These are phyloP conservation scores for Phytophthora tubulina DNA, from an alignment of 352 stramenopile species.

Conservation along the genomic window DNA sequence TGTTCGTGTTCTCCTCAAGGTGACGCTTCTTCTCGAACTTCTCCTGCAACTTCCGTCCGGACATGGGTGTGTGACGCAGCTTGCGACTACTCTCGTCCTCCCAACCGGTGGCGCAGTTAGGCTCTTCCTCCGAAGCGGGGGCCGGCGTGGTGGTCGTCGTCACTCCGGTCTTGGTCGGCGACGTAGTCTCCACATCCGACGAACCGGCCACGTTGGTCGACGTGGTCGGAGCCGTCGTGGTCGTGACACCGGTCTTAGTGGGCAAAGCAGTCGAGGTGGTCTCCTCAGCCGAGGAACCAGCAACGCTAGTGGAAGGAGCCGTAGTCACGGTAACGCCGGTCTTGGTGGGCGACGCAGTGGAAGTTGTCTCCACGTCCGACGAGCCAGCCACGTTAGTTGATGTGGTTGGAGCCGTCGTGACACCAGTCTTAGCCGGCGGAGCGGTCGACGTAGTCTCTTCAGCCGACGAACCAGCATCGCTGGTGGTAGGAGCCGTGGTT, in stretches of 20 bases:
- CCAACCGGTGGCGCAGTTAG: constrained; percentile 37
- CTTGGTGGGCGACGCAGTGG: neutral
- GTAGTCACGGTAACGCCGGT: neutral
- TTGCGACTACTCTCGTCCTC: constrained; percentile 36
- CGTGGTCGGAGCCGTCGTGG: neutral
- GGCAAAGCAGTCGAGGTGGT: neutral
- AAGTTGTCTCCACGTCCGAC: neutral
- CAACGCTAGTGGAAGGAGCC: neutral
- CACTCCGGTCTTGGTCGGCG: constrained; percentile 11
- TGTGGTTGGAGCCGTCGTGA: neutral
- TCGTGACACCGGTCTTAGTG: constrained; percentile 9
- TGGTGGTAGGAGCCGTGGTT: neutral
- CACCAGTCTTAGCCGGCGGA: neutral
- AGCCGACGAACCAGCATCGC: neutral
- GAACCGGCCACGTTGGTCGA: constrained; percentile 11
- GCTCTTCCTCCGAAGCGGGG: constrained; percentile 21
- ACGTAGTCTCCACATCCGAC: neutral
- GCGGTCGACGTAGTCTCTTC: constrained; percentile 6
- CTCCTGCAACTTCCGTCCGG: constrained; percentile 22
- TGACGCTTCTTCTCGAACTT: constrained; percentile 25
- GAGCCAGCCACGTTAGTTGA: neutral
- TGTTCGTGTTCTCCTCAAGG: constrained; percentile 27
- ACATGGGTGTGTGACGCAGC: constrained; percentile 30
- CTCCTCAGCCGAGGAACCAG: constrained; percentile 1
- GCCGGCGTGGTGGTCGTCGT: constrained; percentile 14